Conservation (phyloP, 768 basidiomycete species). For the Pulveroboletus sp. region DNA sequence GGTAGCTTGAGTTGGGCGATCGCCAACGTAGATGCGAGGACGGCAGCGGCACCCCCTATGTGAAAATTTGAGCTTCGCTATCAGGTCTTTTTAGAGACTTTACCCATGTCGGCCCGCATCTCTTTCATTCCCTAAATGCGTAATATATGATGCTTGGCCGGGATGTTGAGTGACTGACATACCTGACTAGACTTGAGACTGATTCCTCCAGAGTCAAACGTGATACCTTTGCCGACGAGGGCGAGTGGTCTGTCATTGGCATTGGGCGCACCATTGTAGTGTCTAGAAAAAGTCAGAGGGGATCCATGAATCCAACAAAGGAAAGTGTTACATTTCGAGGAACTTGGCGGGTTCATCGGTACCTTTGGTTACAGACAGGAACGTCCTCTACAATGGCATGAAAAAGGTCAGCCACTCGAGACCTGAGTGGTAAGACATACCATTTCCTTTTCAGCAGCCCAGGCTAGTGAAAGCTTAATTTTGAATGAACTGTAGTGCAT, state of each 20-base stretch:
- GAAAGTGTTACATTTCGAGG: constrained; percentile 61
- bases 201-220: constrained; percentile 87
- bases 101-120: constrained; percentile 88
- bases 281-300: constrained; percentile 36
- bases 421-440: constrained; percentile 31
- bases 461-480: constrained; percentile 40
- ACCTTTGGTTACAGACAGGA: constrained; percentile 83
- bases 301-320: neutral
- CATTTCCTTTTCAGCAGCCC: constrained; percentile 85
- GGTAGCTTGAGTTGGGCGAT: constrained; percentile 80
- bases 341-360: constrained; percentile 82
- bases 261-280: constrained; percentile 71
- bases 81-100: neutral
- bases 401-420: neutral
- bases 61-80: neutral
- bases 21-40: constrained; percentile 66
- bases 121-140: constrained; percentile 66
- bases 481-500: neutral
- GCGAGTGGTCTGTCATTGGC: constrained; percentile 58
- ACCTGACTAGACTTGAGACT: constrained; percentile 74
- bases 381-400: constrained; percentile 50
- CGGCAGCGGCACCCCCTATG: constrained; percentile 72
- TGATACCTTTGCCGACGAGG: constrained; percentile 85
- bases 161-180: constrained; percentile 20
- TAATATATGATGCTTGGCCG: neutral